Evolutionary conservation across 2,329 filamentous ascomycete genomes (phyloP).

Genomic region (Aureobasidium sp.): DNA sequence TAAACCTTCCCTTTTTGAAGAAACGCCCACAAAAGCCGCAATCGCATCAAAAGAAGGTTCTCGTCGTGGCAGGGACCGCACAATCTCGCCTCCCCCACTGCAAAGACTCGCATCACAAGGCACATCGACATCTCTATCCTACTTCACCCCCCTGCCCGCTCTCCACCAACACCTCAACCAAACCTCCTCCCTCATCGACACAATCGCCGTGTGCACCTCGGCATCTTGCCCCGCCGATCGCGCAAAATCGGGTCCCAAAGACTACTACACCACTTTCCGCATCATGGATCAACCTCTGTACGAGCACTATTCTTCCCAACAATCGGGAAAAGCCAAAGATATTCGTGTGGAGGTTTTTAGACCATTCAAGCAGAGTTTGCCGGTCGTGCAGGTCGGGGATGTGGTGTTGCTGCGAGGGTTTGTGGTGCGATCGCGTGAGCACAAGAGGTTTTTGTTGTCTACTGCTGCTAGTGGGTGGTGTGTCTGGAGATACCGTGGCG

Average conservation of each 20-base stretch:
- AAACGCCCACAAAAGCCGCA: constrained; percentile 2
- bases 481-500: constrained; percentile 35
- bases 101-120: constrained; percentile 24
- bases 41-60: not conserved
- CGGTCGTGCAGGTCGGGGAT: constrained; percentile 36
- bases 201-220: constrained; percentile 39
- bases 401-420: constrained; percentile 40
- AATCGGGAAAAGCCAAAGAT: not conserved
- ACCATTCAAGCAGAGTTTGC: constrained; percentile 36
- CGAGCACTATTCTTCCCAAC: not conserved
- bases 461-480: constrained; percentile 41
- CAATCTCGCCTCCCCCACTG: constrained; percentile 16
- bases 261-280: constrained; percentile 38
- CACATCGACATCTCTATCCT: constrained; percentile 35
- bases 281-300: constrained; percentile 33
- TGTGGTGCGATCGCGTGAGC: constrained; percentile 35
- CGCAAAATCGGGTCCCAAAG: constrained; percentile 36
- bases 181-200: constrained; percentile 33
- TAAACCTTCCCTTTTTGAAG: not conserved
- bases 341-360: constrained; percentile 38
- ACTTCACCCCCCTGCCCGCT: constrained; percentile 40
- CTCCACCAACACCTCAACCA: constrained; percentile 36
- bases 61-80: not conserved
- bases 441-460: constrained; percentile 33
- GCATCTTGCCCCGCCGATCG: constrained; percentile 29